Base-by-base conservation (phyloP, 1,139 yeast species). In the Yamadazyma jaroonii region DNA sequence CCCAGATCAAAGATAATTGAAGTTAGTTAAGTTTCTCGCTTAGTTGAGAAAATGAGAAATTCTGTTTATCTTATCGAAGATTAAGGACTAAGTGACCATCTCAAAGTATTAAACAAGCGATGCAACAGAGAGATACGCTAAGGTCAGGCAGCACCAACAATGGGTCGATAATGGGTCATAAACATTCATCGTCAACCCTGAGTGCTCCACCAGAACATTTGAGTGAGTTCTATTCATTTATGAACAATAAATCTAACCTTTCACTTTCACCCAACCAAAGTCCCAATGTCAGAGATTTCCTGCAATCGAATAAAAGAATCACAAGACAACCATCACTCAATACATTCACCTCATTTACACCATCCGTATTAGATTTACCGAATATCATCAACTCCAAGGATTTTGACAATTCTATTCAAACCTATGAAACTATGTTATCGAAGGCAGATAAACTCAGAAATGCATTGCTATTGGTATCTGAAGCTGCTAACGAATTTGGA, bases 401-500 rank as follows among this genome's bases (percentile, higher is more conserved):
- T 48, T 74, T 83, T 36, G 61, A 64, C 6, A 61, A 65, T 17
- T 76, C 82, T 0, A 54, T 74, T 8, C 61, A 54, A 6, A 60
- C 76, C 2, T 81, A 80, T 50, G 58, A 62, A 15, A 66, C 65
- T 4, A 63, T 84, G 34, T 51, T 79, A 20, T 53, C 54, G 2
- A 74, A 82, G 24, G 81, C 92, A 0, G 64, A 62, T 11, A 61
- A 59, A 10, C 79, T 83, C 48, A 61, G 79, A 11, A 50, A 59
- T 9, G 76, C 84, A 2, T 59, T 87, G 40, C 47, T 64, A 17
- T 54, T 55, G 4, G 73, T 82, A 21, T 72, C 89, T 1, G 59
- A 59, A 15, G 82, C 88, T 0, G 86, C 95, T 7, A 82, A 82
- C 24, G 82, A 77, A 38, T 79, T 88, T 56, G 96, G 95, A 0